Conservation (phyloP, 1,284 basidiomycete genomes). For the Thecaphora thlaspeos region DNA sequence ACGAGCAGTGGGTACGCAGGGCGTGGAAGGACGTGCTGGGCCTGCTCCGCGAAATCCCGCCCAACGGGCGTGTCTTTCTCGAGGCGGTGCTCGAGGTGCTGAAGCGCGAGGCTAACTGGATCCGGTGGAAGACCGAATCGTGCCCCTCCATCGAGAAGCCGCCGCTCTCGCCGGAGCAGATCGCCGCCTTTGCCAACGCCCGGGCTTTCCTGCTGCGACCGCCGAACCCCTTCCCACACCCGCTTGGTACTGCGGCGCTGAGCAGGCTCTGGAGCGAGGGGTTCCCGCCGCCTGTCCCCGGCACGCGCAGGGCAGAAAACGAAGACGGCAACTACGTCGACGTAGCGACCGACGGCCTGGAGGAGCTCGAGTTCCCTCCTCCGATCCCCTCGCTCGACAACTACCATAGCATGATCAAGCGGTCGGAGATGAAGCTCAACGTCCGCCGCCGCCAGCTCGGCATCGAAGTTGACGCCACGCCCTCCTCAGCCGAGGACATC, state of each 20-base stretch:
- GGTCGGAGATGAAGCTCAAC: conserved; percentile 36
- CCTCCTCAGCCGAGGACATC: conserved; percentile 7
- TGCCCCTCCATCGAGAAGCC: conserved; percentile 50
- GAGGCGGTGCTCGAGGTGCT: conserved; percentile 41
- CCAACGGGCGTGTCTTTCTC: conserved; percentile 40
- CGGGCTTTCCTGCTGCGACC: conserved; percentile 17
- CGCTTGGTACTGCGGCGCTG: conserved; percentile 51
- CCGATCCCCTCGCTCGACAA: conserved; percentile 34
- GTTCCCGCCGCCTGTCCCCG: conserved; percentile 25
- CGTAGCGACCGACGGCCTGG: conserved; percentile 46
- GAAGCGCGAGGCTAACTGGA: conserved; percentile 45
- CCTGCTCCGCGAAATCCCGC: conserved; percentile 42
- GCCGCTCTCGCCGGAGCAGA: conserved; percentile 27
- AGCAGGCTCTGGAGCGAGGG: conserved; percentile 53
- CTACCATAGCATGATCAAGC: conserved; percentile 37
- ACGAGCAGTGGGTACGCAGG: conserved; percentile 49
- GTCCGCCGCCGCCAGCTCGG: conserved; percentile 38
- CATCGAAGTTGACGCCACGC: conserved; percentile 10
- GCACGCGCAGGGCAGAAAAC: conserved; percentile 28
- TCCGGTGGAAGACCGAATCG: conserved; percentile 51
- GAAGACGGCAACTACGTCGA: conserved; percentile 42
- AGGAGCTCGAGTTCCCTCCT: conserved; percentile 46
- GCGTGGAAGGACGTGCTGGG: conserved; percentile 46
- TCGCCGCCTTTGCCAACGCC: conserved; percentile 24
- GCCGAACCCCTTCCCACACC: conserved; percentile 22